Base-by-base conservation (phyloP, 352 stramenopile species). In the Phytopythium kandeliae region DNA sequence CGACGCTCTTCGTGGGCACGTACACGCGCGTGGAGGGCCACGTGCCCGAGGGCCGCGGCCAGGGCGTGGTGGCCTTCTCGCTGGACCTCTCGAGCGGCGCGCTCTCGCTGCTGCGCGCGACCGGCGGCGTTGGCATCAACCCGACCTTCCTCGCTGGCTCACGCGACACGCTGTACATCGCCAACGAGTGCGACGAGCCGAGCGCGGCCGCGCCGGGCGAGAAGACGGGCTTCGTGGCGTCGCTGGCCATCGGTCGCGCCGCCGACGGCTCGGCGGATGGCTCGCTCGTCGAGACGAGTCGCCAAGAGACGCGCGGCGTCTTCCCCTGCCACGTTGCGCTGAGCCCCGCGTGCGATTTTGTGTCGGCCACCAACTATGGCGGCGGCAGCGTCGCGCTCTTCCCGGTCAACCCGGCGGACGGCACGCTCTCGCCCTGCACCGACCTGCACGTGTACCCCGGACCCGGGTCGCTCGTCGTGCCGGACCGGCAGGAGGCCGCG, bases 11-110 rank as follows among this genome's bases (percentile, higher is more conserved):
- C 45, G 80, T 92, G 21, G 83, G 83, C 54, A 92, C 80, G n/a
- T 94, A 94, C 63, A 89, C 83, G 46, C 80, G 80, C 53, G 80
- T 80, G 57, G 74, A 89, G 65, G 69, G 62, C 44, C 77, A 88
- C 60, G 80, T 94, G 50, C 50, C 50, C 13, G 61, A 94, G 43
- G 83, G 83, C 46, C 77, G 89, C 46, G 83, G 78, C 51, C 77
- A 78, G 48, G 83, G 80, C 55, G 74, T 94, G 55, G 69, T 89
- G 62, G 58, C 71, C 16, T 86, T 88, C 61, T 60, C 60, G 30
- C 70, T 94, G 43, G 57, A 85, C 49, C 57, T 74, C 31, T 35
- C 58, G 22, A 84, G 60, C 7, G 82, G 79, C 38, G 63, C 63
- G 35, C 53, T 91, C 15, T 35, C 63, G 45, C 65, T 72, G 41